Percentiles rank a stretch among this genome's conserved stretches.
phyloP scores from a whole-genome alignment of 768 basidiomycete genomes.

The Pleurotus eryngii region DNA sequence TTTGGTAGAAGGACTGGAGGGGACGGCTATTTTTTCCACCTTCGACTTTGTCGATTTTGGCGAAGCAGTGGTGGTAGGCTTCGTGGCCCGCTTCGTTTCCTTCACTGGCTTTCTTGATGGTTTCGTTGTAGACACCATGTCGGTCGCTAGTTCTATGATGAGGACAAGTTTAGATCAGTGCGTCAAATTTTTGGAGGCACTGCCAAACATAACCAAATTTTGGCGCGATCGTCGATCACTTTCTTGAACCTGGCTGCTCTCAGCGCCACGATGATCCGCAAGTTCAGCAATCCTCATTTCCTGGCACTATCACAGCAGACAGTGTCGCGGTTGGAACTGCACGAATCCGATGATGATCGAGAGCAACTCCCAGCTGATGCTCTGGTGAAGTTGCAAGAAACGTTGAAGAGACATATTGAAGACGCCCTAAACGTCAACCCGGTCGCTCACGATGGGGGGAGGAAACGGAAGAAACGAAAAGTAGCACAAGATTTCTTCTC shows the following conservation, averaged over 20 bases:
- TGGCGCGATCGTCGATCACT: not conserved
- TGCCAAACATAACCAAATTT: constrained; percentile 1
- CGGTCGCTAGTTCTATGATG: not conserved
- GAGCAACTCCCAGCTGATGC: not conserved
- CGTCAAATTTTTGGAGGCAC: not conserved
- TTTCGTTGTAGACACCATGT: not conserved
- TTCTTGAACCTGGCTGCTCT: not conserved
- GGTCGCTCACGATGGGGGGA: not conserved
- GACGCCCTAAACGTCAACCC: not conserved
- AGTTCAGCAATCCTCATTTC: constrained; percentile 5
- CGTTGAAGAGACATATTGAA: not conserved
- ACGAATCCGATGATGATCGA: not conserved
- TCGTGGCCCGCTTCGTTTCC: not conserved
- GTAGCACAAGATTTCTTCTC: constrained; percentile 2
- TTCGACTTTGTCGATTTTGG: not conserved
- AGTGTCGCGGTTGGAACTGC: not conserved
- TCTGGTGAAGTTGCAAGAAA: not conserved
- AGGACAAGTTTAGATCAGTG: not conserved
- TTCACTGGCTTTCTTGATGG: not conserved
- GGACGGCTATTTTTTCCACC: not conserved
- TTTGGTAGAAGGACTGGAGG: not conserved
- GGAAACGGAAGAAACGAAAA: not conserved
- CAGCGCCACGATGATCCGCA: not conserved
- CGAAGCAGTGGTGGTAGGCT: not conserved
- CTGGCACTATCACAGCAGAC: not conserved